Conservation (phyloP, 176 grass and related monocot genomes). For the Areca catechu region DNA sequence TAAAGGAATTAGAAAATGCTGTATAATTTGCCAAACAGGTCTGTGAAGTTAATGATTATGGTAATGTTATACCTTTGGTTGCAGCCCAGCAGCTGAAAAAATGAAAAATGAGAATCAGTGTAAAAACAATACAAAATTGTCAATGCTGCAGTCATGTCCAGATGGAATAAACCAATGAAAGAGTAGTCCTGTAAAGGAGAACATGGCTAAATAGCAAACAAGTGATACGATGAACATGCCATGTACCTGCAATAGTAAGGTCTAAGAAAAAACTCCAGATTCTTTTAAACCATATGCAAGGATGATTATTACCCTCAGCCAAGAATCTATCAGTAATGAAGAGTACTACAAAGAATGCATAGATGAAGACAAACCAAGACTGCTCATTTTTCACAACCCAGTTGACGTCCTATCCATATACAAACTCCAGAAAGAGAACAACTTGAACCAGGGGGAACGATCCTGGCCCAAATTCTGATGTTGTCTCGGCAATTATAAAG, state of each 20-base stretch:
- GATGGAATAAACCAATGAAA: conserved; percentile 98
- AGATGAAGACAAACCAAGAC: conserved; percentile 56
- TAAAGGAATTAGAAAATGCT: no score
- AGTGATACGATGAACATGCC: conserved; percentile 71
- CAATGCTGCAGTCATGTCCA: conserved; percentile 84
- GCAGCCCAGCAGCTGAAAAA: conserved; percentile 77
- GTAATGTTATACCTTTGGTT: conserved; percentile 59
- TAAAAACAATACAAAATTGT: conserved; percentile 85
- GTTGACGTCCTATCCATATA: conserved; percentile 91
- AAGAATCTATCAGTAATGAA: not conserved
- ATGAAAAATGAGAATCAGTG: conserved; percentile 68
- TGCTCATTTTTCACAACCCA: conserved; percentile 94
- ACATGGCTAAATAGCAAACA: conserved; percentile 71
- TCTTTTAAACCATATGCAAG: no score
- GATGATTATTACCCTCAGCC: not conserved
- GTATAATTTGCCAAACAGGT: no score
- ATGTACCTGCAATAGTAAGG: conserved; percentile 56
- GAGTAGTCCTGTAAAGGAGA: conserved; percentile 72
- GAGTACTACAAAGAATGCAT: not conserved
- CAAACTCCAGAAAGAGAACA: conserved; percentile 88
- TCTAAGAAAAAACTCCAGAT: not conserved
- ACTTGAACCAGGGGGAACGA: conserved; percentile 93
- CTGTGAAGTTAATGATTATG: no score
- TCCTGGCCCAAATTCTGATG: conserved; percentile 93
- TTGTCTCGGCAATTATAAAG: conserved; percentile 56